Evolutionary conservation across 148 eudicot genomes (phyloP).

Genomic region (Silene uniflora): DNA sequence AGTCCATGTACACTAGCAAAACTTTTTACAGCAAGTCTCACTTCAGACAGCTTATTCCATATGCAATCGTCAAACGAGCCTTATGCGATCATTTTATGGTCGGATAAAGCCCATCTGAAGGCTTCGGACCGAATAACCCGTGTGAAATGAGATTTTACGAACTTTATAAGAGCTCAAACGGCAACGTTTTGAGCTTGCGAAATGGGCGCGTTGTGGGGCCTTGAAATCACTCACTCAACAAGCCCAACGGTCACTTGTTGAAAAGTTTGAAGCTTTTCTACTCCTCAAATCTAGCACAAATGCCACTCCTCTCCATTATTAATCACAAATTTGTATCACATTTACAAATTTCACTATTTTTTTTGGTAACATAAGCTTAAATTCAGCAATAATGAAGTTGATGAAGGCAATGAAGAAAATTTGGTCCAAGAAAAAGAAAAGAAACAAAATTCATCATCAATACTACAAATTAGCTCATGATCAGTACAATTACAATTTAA

Average conservation of each 20-base stretch:
- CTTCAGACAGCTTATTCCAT: no score
- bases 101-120: no score
- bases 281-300: background rate
- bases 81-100: no score
- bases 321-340: background rate
- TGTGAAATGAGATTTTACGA: no score
- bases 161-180: no score
- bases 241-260: background rate
- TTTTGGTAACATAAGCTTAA: background rate
- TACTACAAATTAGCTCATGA: slow-evolving; percentile 11
- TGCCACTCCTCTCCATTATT: background rate
- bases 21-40: no score
- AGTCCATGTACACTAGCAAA: no score
- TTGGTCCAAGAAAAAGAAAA: slow-evolving; percentile 26
- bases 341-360: background rate
- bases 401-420: slow-evolving; percentile 21
- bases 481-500: background rate
- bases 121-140: no score
- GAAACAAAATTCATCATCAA: background rate
- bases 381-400: background rate
- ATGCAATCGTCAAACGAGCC: no score
- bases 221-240: background rate
- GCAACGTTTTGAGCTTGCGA: background rate
- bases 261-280: background rate
- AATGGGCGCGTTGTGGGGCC: background rate